Evolutionary conservation across 257 asterid genomes (phyloP), one percentile per base, ranked within the genome.

Genomic region (Lycium barbarum): DNA sequence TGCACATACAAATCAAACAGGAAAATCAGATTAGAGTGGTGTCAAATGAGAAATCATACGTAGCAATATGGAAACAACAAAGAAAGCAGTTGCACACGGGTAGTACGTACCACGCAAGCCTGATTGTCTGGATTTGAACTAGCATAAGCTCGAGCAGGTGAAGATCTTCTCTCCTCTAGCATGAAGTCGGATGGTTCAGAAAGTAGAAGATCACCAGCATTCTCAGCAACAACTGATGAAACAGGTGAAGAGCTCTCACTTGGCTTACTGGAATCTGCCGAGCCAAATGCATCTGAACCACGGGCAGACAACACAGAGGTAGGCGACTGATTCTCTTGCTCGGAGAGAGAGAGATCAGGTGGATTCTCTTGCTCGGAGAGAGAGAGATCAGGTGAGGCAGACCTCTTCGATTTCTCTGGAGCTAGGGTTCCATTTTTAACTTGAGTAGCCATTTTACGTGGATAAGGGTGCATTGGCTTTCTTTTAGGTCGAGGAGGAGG

Each of bases 401-500:
- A 86, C 40, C 87, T 83, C 8, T 81, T 57, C 63, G 79, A 86
- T 47, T 88, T 85, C 88, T 90, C 92, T 2, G 88, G 88, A 80
- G 80, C 84, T 40, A 89, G 20, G 85, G 88, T 80, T 62, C 86
- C 91, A 1, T 84, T 76, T 53, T 14, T 76, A 26, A 76, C 79
- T 0, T 90, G 89, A 83, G 90, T 87, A 61, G 59, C 90, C 51
- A 90, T 83, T 89, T 96, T 96, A 40, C 99, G 97, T 54, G 99
- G 99, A 90, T 96, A 96, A 11, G 99, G 99, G 86, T 95, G 98
- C 92, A 92, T 81, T 0, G 99, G 99, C 71, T 96, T 96, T 87
- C 97, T 93, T 89, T 96, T 96, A 1, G 99, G 99, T 73, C 99
- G 92, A 47, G 99, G 99, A 66, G 99, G 99, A 38, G 99, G 99